Evolutionary conservation across 2,329 filamentous ascomycete species (phyloP).

Genomic region (Trichoderma harzianum): DNA sequence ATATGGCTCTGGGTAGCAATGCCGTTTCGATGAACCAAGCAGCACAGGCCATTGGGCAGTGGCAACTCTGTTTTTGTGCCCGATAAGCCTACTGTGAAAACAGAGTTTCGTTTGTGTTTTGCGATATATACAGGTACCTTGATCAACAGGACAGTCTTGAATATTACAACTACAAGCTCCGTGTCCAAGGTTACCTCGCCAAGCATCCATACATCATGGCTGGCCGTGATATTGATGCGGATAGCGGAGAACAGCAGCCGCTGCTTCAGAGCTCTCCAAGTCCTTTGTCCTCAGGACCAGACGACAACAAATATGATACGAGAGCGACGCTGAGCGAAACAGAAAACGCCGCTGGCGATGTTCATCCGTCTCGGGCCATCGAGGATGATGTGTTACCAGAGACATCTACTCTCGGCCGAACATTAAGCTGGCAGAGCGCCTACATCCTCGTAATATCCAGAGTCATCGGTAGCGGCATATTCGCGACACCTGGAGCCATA

Average conservation of each 20-base stretch:
- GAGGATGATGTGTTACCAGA: slow-evolving; percentile 60
- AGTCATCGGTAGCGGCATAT: slow-evolving; percentile 69
- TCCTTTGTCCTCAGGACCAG: not conserved
- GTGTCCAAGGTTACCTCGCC: not conserved
- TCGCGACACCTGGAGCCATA: slow-evolving; percentile 67
- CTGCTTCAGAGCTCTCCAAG: not conserved
- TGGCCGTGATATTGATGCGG: not conserved
- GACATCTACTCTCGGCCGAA: slow-evolving; percentile 55
- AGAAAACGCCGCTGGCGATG: not conserved
- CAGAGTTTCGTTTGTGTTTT: not conserved
- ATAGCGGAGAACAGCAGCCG: not conserved
- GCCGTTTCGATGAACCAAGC: not conserved
- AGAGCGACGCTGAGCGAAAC: not conserved
- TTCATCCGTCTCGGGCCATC: slow-evolving; percentile 30
- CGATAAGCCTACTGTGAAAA: not conserved
- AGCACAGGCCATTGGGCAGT: not conserved
- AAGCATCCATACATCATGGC: slow-evolving; percentile 11
- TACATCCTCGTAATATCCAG: slow-evolving; percentile 67
- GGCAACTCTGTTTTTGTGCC: not conserved
- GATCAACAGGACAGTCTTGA: not conserved
- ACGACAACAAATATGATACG: slow-evolving; percentile 12
- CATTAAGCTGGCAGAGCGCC: slow-evolving; percentile 59
- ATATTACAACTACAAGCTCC: not conserved
- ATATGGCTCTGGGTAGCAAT: slow-evolving; percentile 14
- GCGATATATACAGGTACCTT: not conserved